These are phyloP conservation scores for Iris pallida DNA, from an alignment of 116 monocot genomes.

Conservation along the genomic window DNA sequence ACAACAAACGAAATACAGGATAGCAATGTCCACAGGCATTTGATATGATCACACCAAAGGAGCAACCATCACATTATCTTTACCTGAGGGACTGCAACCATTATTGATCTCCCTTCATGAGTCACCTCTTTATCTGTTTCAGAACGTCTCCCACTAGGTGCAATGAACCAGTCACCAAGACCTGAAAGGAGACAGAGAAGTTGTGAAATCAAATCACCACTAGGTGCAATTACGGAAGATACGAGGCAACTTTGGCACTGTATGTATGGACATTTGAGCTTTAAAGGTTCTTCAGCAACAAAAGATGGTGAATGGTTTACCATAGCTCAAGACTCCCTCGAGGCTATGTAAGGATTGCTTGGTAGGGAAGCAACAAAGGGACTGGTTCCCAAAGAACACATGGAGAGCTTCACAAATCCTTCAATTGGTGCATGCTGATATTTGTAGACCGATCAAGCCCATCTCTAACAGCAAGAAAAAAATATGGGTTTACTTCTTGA, in stretches of 20 bases:
- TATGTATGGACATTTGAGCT: neutral
- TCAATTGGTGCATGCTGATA: slow-evolving; percentile 6
- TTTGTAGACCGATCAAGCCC: slow-evolving; percentile 1
- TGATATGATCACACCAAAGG: too few species aligned
- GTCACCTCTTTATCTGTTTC: slow-evolving; percentile 64
- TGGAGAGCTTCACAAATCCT: slow-evolving; percentile 3
- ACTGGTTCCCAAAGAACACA: neutral
- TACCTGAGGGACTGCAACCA: too few species aligned
- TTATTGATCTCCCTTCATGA: neutral
- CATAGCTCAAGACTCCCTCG: too few species aligned
- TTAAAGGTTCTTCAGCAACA: too few species aligned
- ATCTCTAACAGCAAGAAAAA: slow-evolving; percentile 6
- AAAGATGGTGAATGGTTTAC: too few species aligned
- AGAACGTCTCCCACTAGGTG: slow-evolving; percentile 82
- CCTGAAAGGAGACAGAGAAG: slow-evolving; percentile 29
- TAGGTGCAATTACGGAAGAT: neutral
- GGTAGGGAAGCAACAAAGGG: neutral
- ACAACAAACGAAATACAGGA: too few species aligned
- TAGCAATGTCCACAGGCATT: too few species aligned
- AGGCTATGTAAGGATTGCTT: neutral
- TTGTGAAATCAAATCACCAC: too few species aligned
- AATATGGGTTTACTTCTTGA: neutral
- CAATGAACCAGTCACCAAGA: slow-evolving; percentile 83
- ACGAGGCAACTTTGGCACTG: neutral
- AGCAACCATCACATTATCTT: too few species aligned